Conservation (phyloP, 1,139 yeast species). For the Scheffersomyces stambukii region DNA sequence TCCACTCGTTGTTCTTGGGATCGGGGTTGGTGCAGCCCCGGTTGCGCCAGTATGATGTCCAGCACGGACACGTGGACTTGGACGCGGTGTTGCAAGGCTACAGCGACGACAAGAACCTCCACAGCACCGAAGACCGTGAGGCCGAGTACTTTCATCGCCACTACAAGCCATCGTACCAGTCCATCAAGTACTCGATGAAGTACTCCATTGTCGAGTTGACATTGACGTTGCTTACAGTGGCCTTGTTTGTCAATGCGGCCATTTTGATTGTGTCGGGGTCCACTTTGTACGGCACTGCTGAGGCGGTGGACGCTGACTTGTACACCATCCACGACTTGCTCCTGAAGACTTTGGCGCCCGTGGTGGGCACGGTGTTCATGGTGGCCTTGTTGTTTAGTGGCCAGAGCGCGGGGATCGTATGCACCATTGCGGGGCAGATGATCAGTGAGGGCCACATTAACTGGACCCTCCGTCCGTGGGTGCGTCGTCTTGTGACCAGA, state of each 20-base stretch:
- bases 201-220: slow-evolving; percentile 64
- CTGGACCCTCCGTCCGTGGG: slow-evolving; percentile 76
- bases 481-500: slow-evolving; percentile 68
- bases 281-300: slow-evolving; percentile 61
- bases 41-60: slow-evolving; percentile 57
- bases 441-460: slow-evolving; percentile 79
- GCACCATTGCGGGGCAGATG: slow-evolving; percentile 85
- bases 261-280: slow-evolving; percentile 74
- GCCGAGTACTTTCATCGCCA: slow-evolving; percentile 30
- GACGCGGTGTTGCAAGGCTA: slow-evolving; percentile 13
- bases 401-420: slow-evolving; percentile 80
- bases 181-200: slow-evolving; percentile 63
- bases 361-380: slow-evolving; percentile 75
- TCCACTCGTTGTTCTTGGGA: slow-evolving; percentile 71
- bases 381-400: slow-evolving; percentile 73
- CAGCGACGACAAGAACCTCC: neutral
- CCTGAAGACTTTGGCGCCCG: slow-evolving; percentile 55
- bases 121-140: slow-evolving; percentile 18
- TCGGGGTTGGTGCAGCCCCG: slow-evolving; percentile 79
- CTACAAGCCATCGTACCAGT: slow-evolving; percentile 63
- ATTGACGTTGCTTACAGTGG: slow-evolving; percentile 66
- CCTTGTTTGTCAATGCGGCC: slow-evolving; percentile 75
- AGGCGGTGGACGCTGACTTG: slow-evolving; percentile 69
- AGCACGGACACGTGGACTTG: slow-evolving; percentile 40
- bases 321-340: slow-evolving; percentile 64